Base-by-base conservation (phyloP, 1,139 yeast genomes). In the Maudiozyma humilis region DNA sequence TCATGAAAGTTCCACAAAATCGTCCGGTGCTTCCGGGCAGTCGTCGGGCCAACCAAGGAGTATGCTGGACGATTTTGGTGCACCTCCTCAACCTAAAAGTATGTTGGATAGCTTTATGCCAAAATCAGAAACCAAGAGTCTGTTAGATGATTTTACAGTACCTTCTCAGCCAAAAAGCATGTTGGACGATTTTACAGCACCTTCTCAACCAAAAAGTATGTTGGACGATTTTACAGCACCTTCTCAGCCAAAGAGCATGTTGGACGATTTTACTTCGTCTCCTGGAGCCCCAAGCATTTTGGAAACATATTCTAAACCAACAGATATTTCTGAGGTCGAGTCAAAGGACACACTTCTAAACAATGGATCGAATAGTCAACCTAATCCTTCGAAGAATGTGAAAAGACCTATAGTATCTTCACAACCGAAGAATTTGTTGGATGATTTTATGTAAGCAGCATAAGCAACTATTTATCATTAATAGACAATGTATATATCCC, bases 361-460 rank as follows among this genome's bases (percentile, higher is more conserved):
- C n/a, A n/a, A n/a, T n/a, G n/a, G n/a, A n/a, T n/a, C n/a, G 12
- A 19, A 35, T 19, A 19, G 18, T 10, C 12, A 16, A 4, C 18
- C 16, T n/a, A 19, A 18, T 3, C 27, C 29, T 20, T 18, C 29
- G 7, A 12, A 18, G 8, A 35, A 35, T 13, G 27, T 18, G 8
- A 20, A 16, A 29, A 20, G 29, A 3, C 3, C 36, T 16, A 19
- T 27, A 32, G n/a, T 35, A 38, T 17, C 33, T 7, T 4, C 23
- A 18, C 36, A 19, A 13, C 57, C 60, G 18, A 51, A 52, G 40
- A 60, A 51, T 47, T 36, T 60, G 20, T 42, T 60, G 14, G 64
- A 60, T 41, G 63, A 56, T 38, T 60, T 59, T 47, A 56, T 59
- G 59, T 59, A 49, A 46, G 6, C 14, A 27, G 14, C 6, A 8